Evolutionary conservation across 257 asterid genomes (phyloP), one percentile per base, ranked within the genome.

Genomic region (Capsicum rhomboideum): DNA sequence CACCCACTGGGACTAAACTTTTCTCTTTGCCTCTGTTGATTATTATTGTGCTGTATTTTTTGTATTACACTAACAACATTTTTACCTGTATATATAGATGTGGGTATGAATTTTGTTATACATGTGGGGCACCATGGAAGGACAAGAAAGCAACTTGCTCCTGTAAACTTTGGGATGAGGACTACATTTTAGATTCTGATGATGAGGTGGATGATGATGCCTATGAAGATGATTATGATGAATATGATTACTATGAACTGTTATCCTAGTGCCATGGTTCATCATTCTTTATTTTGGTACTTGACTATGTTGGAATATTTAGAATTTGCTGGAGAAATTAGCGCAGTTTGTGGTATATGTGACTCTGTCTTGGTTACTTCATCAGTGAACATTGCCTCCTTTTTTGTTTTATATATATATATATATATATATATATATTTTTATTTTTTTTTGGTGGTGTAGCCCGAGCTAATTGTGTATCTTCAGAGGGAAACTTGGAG

Each of bases 101-200:
- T 64, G 94, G 97, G 9, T 87, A 91, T n/a, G 90, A 89, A 82
- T 89, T 89, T 59, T 89, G 92, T 82, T 89, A 89, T 82, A 50
- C 83, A 10, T 89, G 90, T 49, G 89, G 92, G 78, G 88, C 88
- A 54, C 83, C 84, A 23, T 85, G 92, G 90, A 72, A 80, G 80
- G 50, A 86, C 55, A 89, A 86, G 84, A 86, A 53, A 78, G 82
- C 85, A 61, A 86, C 88, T 4, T 89, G 92, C 59, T 8, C 26
- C 0, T 89, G 90, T 26, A 86, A 75, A 14, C 69, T 85, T n/a
- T 89, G 92, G 92, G 88, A 87, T 42, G 92, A 87, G 78, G 66
- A 9, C 14, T 63, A 86, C 50, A 84, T 87, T 21, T 49, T 89
- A 82, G 80, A 82, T 64, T 31, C 53, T 20, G 68, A 82, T 12